Evolutionary conservation across 1,139 yeast species (phyloP).

Genomic region (Debaryomyces sp.): DNA sequence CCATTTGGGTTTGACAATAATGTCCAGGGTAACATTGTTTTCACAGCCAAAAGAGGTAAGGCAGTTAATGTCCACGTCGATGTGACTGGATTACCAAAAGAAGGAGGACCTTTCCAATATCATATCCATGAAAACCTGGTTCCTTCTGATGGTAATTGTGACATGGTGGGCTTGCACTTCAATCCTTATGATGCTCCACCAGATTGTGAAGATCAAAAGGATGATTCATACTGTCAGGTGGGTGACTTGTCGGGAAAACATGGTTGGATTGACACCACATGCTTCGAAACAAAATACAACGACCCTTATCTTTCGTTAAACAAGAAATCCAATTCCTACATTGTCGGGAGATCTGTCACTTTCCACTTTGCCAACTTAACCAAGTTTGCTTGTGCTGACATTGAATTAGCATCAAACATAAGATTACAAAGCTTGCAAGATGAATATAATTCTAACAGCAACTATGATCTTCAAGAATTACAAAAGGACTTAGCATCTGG

Average conservation of each 20-base stretch:
- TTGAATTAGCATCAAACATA: constrained; percentile 34
- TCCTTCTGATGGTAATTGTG: constrained; percentile 49
- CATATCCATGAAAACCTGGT: constrained; percentile 57
- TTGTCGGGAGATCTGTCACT: constrained; percentile 55
- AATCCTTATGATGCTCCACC: constrained; percentile 54
- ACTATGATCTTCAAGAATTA: constrained; percentile 23
- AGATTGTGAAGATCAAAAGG: constrained; percentile 45
- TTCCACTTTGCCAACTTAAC: constrained; percentile 53
- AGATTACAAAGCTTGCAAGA: constrained; percentile 28
- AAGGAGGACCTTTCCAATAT: constrained; percentile 61
- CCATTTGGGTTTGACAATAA: constrained; percentile 45
- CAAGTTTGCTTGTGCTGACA: constrained; percentile 62
- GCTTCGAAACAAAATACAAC: constrained; percentile 52
- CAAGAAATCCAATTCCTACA: constrained; percentile 46
- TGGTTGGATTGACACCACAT: constrained; percentile 58
- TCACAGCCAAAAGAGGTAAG: constrained; percentile 47
- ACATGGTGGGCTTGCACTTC: constrained; percentile 51
- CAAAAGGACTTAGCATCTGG: constrained; percentile 22
- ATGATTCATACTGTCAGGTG: constrained; percentile 57
- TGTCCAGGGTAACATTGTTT: constrained; percentile 54
- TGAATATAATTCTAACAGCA: constrained; percentile 23
- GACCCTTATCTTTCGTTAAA: constrained; percentile 60
- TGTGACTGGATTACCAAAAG: constrained; percentile 56
- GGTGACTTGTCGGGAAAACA: constrained; percentile 70
- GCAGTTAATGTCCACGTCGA: constrained; percentile 61